A percentile compares a stretch with the other conserved stretches of the same genome.
Evolutionary conservation across 2,329 filamentous ascomycete genomes (phyloP).

Genomic region (Colletotrichum musae): DNA sequence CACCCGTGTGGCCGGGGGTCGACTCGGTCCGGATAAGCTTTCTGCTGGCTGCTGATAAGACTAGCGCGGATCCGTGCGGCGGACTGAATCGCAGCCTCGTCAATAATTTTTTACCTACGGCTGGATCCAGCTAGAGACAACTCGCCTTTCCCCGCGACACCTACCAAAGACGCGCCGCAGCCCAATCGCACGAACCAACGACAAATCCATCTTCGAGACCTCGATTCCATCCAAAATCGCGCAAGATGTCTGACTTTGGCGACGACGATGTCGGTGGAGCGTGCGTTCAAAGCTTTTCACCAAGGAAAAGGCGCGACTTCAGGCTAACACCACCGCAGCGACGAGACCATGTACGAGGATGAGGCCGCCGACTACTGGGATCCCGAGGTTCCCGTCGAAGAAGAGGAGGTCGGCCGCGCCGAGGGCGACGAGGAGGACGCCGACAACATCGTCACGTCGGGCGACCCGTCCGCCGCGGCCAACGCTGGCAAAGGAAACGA

Average conservation of each 20-base stretch:
- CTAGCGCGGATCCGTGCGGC: conserved; percentile 21
- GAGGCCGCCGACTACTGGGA: conserved; percentile 69
- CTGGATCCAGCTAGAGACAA: conserved; percentile 25
- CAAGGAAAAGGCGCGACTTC: conserved; percentile 10
- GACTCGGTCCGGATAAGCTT: conserved; percentile 38
- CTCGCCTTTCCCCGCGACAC: conserved; percentile 29
- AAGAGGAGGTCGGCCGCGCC: conserved; percentile 69
- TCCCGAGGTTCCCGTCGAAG: conserved; percentile 63
- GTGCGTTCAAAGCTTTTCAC: conserved; percentile 35
- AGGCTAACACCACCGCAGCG: conserved; percentile 57
- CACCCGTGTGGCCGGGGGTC: conserved; percentile 21
- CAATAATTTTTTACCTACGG: conserved; percentile 43
- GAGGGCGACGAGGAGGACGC: conserved; percentile 69
- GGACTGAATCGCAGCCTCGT: conserved; percentile 41
- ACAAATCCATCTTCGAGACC: not conserved
- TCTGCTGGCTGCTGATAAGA: conserved; percentile 26
- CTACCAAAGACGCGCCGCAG: conserved; percentile 14
- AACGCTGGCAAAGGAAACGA: conserved; percentile 67
- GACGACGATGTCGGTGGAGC: conserved; percentile 63
- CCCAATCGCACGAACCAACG: not conserved
- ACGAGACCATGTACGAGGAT: conserved; percentile 80
- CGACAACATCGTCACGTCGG: conserved; percentile 72
- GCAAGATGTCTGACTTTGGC: conserved; percentile 80
- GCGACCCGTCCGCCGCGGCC: conserved; percentile 73
- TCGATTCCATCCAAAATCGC: not conserved